Base-by-base conservation (phyloP, 2,329 filamentous ascomycete genomes). In the Plenodomus biglobosus region DNA sequence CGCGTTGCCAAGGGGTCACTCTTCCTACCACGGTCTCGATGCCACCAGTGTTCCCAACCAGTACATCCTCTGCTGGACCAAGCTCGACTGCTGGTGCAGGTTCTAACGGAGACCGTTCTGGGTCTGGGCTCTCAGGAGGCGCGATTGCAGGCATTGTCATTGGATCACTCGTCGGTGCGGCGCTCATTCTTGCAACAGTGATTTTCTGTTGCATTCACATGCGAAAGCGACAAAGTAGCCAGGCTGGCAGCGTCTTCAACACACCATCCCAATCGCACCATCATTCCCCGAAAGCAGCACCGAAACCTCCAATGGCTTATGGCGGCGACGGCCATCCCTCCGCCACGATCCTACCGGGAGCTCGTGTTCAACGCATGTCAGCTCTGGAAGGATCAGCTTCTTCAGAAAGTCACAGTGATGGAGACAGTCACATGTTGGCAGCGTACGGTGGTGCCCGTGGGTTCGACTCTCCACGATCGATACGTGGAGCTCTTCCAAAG, bases 321-420 rank as follows among this genome's bases (percentile, higher is more conserved):
- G 66, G 73, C 42, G 71, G 74, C 37, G 74, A 74, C 20, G 62
- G 70, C 18, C 57, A 63, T 40, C 64, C 46, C 61, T 67, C 55
- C 62, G 62, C 73, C 15, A 53, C 61, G 60, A 82, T 91, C 15
- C 79, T 95, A 10, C 89, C 91, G 5, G 92, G 91, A 37, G 91
- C 90, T 22, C 86, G 94, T 53, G 94, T 99, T 50, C 90, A 94
- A 34, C 86, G 94, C 46, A 97, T 99, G 94, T 92, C 92, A 34
- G 94, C 94, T 27, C 74, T 99, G 43, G 92, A 96, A 73, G 83
- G 86, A 45, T 83, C 84, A 1, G 83, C 80, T 48, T 81, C 84
- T 18, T 69, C 68, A n/a, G 61, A 54, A 10, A 56, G 77, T 24
- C 80, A 80, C 47, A 79, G 70, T 55, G 65, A 65, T 48, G 59